A percentile compares a stretch with the other conserved stretches of the same genome.
Evolutionary conservation across 208 protist species (phyloP).

Genomic region (Phytomonas sp.): DNA sequence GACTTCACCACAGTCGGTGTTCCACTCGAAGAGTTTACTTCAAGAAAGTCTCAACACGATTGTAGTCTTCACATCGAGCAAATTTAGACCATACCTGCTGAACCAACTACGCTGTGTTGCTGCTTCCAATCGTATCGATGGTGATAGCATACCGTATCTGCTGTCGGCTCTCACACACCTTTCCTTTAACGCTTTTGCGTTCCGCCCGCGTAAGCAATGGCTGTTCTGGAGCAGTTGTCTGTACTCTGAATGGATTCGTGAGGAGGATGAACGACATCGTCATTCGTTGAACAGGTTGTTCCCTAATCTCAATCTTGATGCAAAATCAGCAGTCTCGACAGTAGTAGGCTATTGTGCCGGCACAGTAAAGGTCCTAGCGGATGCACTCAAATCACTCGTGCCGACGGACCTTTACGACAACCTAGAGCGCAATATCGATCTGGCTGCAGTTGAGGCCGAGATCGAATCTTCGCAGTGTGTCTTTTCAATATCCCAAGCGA

Average conservation of each 20-base stretch:
- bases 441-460: conserved; percentile 6
- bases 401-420: conserved; percentile 71
- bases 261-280: conserved; percentile 41
- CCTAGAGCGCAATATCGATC: conserved; percentile 44
- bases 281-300: conserved; percentile 24
- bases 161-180: conserved; percentile 47
- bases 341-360: conserved; percentile 41
- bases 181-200: conserved; percentile 48
- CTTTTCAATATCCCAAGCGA: conserved; percentile 7
- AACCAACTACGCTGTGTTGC: conserved; percentile 27
- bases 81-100: conserved; percentile 28
- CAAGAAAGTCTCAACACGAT: conserved; percentile 50
- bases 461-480: conserved; percentile 1
- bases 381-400: conserved; percentile 39
- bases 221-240: conserved; percentile 28
- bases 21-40: conserved; percentile 27
- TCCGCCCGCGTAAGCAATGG: conserved; percentile 45
- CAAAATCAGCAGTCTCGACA: conserved; percentile 11
- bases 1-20: conserved; percentile 11
- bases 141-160: conserved; percentile 31
- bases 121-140: conserved; percentile 21
- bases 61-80: conserved; percentile 26
- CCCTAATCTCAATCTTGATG: conserved; percentile 1
- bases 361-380: conserved; percentile 34
- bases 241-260: conserved; percentile 37